A percentile compares a stretch with the other conserved stretches of the same genome.
Conservation (phyloP, 805 yeast genomes). For the Debaryomyces castellii region DNA sequence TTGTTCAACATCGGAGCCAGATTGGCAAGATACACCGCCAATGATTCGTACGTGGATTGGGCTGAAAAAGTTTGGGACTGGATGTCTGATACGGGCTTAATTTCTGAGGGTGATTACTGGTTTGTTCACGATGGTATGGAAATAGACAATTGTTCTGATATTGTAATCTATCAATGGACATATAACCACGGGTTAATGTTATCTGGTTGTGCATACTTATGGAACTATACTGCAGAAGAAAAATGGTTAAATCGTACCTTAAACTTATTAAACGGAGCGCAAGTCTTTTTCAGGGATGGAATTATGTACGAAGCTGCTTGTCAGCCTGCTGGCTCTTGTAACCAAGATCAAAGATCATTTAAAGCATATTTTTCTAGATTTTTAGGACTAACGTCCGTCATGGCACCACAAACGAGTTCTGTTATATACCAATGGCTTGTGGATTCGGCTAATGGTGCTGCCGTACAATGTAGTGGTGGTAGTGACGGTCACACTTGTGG, state of each 20-base stretch:
- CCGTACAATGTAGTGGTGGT: slow-evolving; percentile 72
- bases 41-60: slow-evolving; percentile 39
- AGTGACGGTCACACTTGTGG: slow-evolving; percentile 77
- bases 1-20: slow-evolving; percentile 46
- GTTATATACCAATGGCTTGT: slow-evolving; percentile 45
- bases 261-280: slow-evolving; percentile 53
- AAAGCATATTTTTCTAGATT: slow-evolving; percentile 79
- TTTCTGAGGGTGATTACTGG: slow-evolving; percentile 45
- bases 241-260: slow-evolving; percentile 66
- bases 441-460: slow-evolving; percentile 56
- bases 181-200: slow-evolving; percentile 81
- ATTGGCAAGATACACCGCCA: slow-evolving; percentile 41
- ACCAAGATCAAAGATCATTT: slow-evolving; percentile 89
- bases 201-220: slow-evolving; percentile 79
- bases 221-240: slow-evolving; percentile 65
- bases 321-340: slow-evolving; percentile 59
- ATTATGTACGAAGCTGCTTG: slow-evolving; percentile 69
- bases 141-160: slow-evolving; percentile 58
- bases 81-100: slow-evolving; percentile 42
- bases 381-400: slow-evolving; percentile 68
- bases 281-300: slow-evolving; percentile 50
- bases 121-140: slow-evolving; percentile 76
- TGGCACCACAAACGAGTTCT: slow-evolving; percentile 61
- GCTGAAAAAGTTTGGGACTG: slow-evolving; percentile 46
- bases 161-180: slow-evolving; percentile 72